Evolutionary conservation across 495 filamentous ascomycete genomes (phyloP), one percentile per base, ranked within the genome.

Genomic region (Acidiella bohemica): DNA sequence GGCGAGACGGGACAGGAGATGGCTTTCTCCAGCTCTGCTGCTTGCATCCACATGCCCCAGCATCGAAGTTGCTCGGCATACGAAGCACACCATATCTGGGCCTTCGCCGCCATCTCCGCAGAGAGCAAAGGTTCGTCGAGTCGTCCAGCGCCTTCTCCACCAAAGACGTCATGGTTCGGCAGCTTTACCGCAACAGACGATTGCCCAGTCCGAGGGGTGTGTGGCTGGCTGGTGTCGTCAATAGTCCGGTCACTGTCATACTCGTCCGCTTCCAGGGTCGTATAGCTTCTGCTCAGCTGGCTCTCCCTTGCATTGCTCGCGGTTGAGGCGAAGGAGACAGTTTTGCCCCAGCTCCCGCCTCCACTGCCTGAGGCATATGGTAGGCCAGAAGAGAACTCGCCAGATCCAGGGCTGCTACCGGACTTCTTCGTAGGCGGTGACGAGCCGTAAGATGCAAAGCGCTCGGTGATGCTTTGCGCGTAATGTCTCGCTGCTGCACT

Each of bases 211-310:
- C 33, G 37, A 9, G 48, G 48, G 9, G 48, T 51, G 1, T 47
- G 48, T 16, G 48, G 48, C 27, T 35, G 14, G 26, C 32, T 43
- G 27, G 11, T 35, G 22, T 51, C 48, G 0, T 51, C 48, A 31
- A 51, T 35, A 4, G 48, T 51, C 29, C 24, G 37, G 30, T 51
- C 48, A 26, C 43, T 51, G 26, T 47, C 43, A 29, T 51, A 47
- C 2, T 36, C 37, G 19, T 50, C 36, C 19, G 32, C 28, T n/a
- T 47, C 29, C 9, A 32, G 29, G n/a, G 17, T 16, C 5, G 4
- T 19, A 27, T 36, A 17, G 31, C 37, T 42, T 13, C 18, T 23
- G 16, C 41, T 40, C 1, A 39, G 34, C 34, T 31, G 40, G 29
- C 36, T 35, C 1, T 32, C 36, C 10, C 20, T 13, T 13, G 36